phyloP scores from a whole-genome alignment of 1,284 basidiomycete genomes.

The Marasmius tenuissimus region DNA sequence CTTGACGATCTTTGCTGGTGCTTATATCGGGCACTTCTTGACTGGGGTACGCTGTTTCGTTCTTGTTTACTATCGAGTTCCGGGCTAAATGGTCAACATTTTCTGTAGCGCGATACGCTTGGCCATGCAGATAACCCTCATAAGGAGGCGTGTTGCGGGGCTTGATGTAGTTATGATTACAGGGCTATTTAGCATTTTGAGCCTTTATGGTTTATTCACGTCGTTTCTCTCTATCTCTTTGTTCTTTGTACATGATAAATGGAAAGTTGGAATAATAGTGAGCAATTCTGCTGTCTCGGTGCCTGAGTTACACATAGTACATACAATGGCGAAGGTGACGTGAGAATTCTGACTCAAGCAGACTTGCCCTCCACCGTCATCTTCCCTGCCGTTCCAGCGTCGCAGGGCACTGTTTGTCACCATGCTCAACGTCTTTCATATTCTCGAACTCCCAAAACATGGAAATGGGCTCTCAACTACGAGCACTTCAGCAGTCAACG shows the following conservation, averaged over 20 bases:
- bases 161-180: not conserved
- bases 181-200: too few relatives aligned
- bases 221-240: too few relatives aligned
- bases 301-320: too few relatives aligned
- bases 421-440: constrained; percentile 32
- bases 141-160: constrained; percentile 15
- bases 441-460: constrained; percentile 53
- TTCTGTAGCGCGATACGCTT: not conserved
- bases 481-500: constrained; percentile 14
- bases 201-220: too few relatives aligned
- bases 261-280: too few relatives aligned
- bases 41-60: not conserved
- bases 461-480: constrained; percentile 51
- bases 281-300: too few relatives aligned
- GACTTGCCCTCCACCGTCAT: too few relatives aligned
- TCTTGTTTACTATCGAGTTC: not conserved
- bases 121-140: constrained; percentile 2
- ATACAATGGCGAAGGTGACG: too few relatives aligned
- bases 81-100: not conserved
- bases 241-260: too few relatives aligned
- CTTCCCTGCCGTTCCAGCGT: too few relatives aligned
- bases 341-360: too few relatives aligned
- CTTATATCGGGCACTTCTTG: not conserved
- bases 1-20: not conserved
- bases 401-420: not conserved